A percentile compares a stretch with the other conserved stretches of the same genome.
Evolutionary conservation across 176 grass and related monocot genomes (phyloP).

Genomic region (Rhynchospora pubera): DNA sequence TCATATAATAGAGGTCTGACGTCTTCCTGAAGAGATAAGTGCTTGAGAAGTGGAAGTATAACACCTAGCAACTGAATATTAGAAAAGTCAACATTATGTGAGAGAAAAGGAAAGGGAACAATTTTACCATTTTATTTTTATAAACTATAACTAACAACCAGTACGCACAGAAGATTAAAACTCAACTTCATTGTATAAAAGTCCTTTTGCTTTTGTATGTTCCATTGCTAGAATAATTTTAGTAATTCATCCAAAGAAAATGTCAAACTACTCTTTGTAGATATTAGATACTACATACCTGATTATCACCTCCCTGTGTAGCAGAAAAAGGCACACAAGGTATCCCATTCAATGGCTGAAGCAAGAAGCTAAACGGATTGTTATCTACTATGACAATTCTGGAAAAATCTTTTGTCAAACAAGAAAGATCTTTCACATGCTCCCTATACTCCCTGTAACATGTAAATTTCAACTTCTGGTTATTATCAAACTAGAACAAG

Average conservation of each 20-base stretch:
- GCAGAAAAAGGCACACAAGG: slow-evolving; percentile 97
- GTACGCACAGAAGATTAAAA: not conserved
- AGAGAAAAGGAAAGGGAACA: not conserved
- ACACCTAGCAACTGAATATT: slow-evolving; percentile 81
- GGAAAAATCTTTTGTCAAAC: slow-evolving; percentile 64
- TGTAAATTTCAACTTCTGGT: not conserved
- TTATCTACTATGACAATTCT: slow-evolving; percentile 87
- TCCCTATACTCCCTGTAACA: slow-evolving; percentile 84
- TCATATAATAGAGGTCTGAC: slow-evolving; percentile 75
- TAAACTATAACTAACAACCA: not conserved
- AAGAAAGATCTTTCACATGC: slow-evolving; percentile 98
- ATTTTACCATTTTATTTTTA: not conserved
- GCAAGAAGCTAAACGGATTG: slow-evolving; percentile 95
- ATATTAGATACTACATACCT: slow-evolving; percentile 45
- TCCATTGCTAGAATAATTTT: not conserved
- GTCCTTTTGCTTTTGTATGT: not conserved
- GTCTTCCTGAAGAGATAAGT: slow-evolving; percentile 71
- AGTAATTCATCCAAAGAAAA: not conserved
- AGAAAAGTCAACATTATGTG: slow-evolving; percentile 23
- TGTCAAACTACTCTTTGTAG: not conserved
- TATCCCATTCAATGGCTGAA: slow-evolving; percentile 95
- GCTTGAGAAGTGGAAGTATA: slow-evolving; percentile 86
- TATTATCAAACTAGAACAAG: not conserved
- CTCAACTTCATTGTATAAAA: not conserved
- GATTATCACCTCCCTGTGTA: slow-evolving; percentile 62